phyloP scores from a whole-genome alignment of 768 basidiomycete genomes.

The Macrolepiota dolichaula region DNA sequence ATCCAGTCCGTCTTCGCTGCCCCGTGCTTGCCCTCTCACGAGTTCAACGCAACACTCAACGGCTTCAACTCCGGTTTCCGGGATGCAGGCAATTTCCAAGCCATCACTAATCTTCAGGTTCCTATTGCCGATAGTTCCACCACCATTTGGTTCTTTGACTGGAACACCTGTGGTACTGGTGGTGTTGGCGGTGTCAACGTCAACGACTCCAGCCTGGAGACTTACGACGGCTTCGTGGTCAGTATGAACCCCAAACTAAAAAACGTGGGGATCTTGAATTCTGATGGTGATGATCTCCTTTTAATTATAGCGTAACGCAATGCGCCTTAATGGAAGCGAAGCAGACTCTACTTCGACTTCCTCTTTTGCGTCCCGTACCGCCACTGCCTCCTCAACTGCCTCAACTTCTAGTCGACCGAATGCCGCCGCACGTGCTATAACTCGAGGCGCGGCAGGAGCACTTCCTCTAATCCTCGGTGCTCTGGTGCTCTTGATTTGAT shows the following conservation, averaged over 20 bases:
- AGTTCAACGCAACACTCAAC: constrained; percentile 45
- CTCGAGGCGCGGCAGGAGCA: neutral
- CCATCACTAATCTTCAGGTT: constrained; percentile 41
- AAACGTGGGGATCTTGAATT: neutral
- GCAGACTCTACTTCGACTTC: neutral
- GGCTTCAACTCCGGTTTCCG: constrained; percentile 58
- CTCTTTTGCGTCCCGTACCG: neutral
- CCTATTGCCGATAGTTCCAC: constrained; percentile 38
- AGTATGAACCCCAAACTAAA: constrained; percentile 14
- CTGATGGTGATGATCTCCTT: neutral
- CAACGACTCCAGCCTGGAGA: constrained; percentile 41
- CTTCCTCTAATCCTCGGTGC: neutral
- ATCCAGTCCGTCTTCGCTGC: constrained; percentile 53
- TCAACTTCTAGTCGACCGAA: neutral
- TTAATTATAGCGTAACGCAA: constrained; percentile 48
- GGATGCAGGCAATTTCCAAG: constrained; percentile 42
- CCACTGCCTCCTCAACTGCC: neutral
- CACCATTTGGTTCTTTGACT: constrained; percentile 63
- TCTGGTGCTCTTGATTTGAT: neutral
- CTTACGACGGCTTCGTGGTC: constrained; percentile 43
- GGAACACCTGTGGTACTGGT: constrained; percentile 48
- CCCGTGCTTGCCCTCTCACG: constrained; percentile 52
- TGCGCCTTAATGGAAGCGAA: constrained; percentile 51
- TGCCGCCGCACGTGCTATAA: neutral
- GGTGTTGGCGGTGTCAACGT: constrained; percentile 62